Base-by-base conservation (phyloP, 495 filamentous ascomycete species). In the Parachaetomium inaequale region DNA sequence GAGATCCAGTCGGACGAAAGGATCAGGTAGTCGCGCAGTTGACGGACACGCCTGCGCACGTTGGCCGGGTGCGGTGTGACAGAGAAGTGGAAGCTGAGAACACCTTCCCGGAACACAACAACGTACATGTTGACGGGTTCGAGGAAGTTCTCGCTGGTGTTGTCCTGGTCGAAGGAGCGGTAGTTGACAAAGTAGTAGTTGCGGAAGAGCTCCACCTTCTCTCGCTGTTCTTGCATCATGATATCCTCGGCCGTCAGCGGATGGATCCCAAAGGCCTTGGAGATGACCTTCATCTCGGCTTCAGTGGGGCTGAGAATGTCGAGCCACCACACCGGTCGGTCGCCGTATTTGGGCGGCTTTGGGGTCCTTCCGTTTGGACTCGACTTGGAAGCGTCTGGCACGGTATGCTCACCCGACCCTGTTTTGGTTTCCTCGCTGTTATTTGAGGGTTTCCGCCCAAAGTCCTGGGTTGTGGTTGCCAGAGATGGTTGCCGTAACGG, bases 141-240 rank as follows among this genome's bases (percentile, higher is more conserved):
- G 38, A 98, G 82, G 70, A 93, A 96, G 70, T 94, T 84, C 61
- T 93, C 90, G 68, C 84, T 93, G 65, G 87, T 86, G 63, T 83
- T 83, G 68, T 98, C 92, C 73, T 98, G 94, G 67, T 97, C 95
- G 66, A 98, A 98, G 2, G 92, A 91, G 8, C 94, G 88, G 75
- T 97, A 98, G 68, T 96, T 98, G 75, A 97, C 87, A 70, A 98
- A 97, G 72, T 98, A 98, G 76, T 98, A 98, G 64, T 95, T 88
- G 38, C 88, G 84, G 79, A 98, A 98, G 7, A 98, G 84, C 75
- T 98, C 94, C 8, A 98, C 95, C 76, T 98, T 98, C 69, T 98
- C 94, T 11, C 94, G 91, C 49, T 90, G 88, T 77, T 98, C 94
- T 72, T 98, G 90, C 78, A 96, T 87, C 84, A 96, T 87, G 73